phyloP scores from a whole-genome alignment of 768 basidiomycete species.

The Leccinum sublutescens region DNA sequence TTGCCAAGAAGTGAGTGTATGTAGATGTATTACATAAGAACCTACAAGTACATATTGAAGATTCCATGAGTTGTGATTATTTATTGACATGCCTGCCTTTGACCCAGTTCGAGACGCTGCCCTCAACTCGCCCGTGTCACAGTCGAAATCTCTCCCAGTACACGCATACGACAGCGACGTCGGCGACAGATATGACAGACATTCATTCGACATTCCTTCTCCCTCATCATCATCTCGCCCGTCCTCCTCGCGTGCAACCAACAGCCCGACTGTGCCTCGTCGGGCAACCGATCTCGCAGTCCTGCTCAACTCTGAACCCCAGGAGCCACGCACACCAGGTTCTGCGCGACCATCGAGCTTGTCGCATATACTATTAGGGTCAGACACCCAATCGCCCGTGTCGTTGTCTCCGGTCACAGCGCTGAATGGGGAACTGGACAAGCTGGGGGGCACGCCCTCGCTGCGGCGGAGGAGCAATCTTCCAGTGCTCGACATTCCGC shows the following conservation, averaged over 20 bases:
- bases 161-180: slow-evolving; percentile 26
- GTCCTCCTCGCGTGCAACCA: slow-evolving; percentile 32
- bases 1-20: slow-evolving; percentile 27
- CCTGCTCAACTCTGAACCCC: slow-evolving; percentile 66
- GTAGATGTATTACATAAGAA: slow-evolving; percentile 19
- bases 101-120: slow-evolving; percentile 88
- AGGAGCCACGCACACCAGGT: slow-evolving; percentile 35
- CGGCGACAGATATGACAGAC: slow-evolving; percentile 27
- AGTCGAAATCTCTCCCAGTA: slow-evolving; percentile 37
- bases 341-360: slow-evolving; percentile 44
- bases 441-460: slow-evolving; percentile 22
- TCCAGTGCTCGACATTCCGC: slow-evolving; percentile 33
- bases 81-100: slow-evolving; percentile 47
- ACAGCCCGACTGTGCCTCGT: slow-evolving; percentile 50
- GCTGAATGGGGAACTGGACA: slow-evolving; percentile 28
- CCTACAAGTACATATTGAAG: too few species aligned
- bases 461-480: slow-evolving; percentile 32
- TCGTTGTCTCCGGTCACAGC: slow-evolving; percentile 12
- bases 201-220: slow-evolving; percentile 34
- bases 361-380: slow-evolving; percentile 38
- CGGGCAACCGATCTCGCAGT: slow-evolving; percentile 77
- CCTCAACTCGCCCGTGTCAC: slow-evolving; percentile 68
- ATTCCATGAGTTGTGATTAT: slow-evolving; percentile 5
- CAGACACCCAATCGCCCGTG: slow-evolving; percentile 24
- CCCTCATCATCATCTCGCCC: slow-evolving; percentile 36